Conservation (phyloP, 106 monocot species). For the Platanthera guangdongensis region DNA sequence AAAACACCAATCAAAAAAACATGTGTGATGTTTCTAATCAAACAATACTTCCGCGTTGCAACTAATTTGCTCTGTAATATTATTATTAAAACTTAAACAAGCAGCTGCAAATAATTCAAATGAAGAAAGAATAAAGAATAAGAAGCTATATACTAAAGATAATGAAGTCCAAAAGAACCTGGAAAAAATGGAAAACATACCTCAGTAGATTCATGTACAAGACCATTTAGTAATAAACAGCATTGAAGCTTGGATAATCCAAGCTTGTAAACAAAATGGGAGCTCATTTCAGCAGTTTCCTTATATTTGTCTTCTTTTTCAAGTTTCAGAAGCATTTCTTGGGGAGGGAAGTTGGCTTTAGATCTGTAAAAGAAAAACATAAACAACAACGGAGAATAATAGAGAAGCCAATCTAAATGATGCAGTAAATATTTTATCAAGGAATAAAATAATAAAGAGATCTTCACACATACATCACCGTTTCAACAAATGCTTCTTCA, state of each 20-base stretch:
- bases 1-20: not conserved
- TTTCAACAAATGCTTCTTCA: slow-evolving; percentile 89
- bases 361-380: slow-evolving; percentile 44
- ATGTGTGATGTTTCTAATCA: not conserved
- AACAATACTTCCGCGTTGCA: not conserved
- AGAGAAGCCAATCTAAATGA: slow-evolving; percentile 4
- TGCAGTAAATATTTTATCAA: not conserved
- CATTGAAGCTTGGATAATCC: slow-evolving; percentile 73
- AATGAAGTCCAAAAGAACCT: not conserved
- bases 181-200: slow-evolving; percentile 20
- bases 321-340: slow-evolving; percentile 68
- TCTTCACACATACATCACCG: slow-evolving; percentile 46
- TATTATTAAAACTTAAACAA: not conserved
- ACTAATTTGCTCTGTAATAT: not conserved
- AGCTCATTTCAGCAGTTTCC: slow-evolving; percentile 56
- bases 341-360: slow-evolving; percentile 73
- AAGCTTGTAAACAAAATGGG: slow-evolving; percentile 72
- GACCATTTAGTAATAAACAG: slow-evolving; percentile 90
- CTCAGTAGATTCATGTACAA: slow-evolving; percentile 69
- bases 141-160: not conserved
- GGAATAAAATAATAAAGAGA: slow-evolving; percentile 5
- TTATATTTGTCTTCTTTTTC: slow-evolving; percentile 50
- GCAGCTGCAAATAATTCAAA: not conserved
- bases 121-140: not conserved
- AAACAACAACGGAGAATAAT: not conserved